Percentiles rank a stretch among this genome's conserved stretches.
These are phyloP conservation scores for Hyphopichia buzzinii DNA, from an alignment of 1,139 yeast genomes.

Conservation along the genomic window DNA sequence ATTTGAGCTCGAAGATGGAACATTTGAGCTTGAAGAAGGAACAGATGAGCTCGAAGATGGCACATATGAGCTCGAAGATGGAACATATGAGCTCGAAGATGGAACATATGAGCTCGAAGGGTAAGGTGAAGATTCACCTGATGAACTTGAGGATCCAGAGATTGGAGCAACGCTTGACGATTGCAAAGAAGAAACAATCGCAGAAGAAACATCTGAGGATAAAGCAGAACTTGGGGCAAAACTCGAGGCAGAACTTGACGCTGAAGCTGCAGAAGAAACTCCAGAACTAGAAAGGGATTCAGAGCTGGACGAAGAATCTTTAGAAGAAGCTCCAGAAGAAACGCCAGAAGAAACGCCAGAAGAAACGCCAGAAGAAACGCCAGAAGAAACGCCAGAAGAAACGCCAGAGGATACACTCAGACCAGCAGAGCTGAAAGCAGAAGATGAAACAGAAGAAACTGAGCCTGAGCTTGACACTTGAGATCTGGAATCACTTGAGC, in stretches of 20 bases:
- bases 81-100: no score
- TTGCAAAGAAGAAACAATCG: no score
- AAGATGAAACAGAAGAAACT: background rate
- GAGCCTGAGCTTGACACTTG: background rate
- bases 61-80: no score
- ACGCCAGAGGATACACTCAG: no score
- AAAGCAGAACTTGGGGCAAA: background rate
- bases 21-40: no score
- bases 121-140: no score
- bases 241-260: background rate
- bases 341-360: background rate
- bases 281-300: background rate
- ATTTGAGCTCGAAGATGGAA: no score
- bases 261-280: background rate
- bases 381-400: background rate
- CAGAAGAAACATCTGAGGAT: background rate
- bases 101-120: no score
- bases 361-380: background rate
- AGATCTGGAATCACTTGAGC: background rate
- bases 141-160: no score
- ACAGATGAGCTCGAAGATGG: no score
- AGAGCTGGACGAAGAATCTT: background rate
- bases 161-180: no score
- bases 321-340: background rate
- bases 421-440: background rate